A percentile compares a stretch with the other conserved stretches of the same genome.
Conservation (phyloP, 768 basidiomycete genomes). For the Ramaria sp. region DNA sequence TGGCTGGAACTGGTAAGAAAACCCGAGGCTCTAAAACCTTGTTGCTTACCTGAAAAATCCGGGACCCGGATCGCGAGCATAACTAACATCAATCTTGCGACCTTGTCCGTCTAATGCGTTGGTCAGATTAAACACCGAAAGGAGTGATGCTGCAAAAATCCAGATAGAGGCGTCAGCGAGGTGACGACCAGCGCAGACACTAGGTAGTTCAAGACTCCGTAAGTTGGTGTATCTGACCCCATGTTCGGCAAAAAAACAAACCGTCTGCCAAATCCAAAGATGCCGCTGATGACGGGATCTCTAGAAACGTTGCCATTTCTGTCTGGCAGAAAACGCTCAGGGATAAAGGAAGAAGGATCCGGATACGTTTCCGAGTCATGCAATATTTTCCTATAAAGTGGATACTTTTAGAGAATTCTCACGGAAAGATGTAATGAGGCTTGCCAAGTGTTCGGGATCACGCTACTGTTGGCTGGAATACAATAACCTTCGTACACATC, state of each 20-base stretch:
- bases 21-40: too few relatives aligned
- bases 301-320: conserved; percentile 21
- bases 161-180: conserved; percentile 13
- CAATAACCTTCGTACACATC: too few relatives aligned
- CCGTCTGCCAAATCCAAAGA: too few relatives aligned
- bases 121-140: conserved; percentile 25
- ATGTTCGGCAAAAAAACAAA: conserved; percentile 4
- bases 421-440: conserved; percentile 43
- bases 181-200: conserved; percentile 15
- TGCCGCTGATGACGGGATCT: conserved; percentile 27
- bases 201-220: neutral
- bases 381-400: too few relatives aligned
- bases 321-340: conserved; percentile 31
- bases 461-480: too few relatives aligned
- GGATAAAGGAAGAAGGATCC: conserved; percentile 38
- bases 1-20: too few relatives aligned
- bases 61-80: neutral
- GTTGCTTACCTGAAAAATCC: conserved; percentile 1
- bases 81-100: conserved; percentile 5
- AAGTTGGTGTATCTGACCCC: neutral
- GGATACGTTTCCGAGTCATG: too few relatives aligned
- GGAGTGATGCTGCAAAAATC: conserved; percentile 15
- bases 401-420: conserved; percentile 28
- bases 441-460: too few relatives aligned
- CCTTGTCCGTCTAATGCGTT: conserved; percentile 18